Evolutionary conservation across 1,284 basidiomycete genomes (phyloP).

Genomic region (Cutaneotrichosporon sp.): DNA sequence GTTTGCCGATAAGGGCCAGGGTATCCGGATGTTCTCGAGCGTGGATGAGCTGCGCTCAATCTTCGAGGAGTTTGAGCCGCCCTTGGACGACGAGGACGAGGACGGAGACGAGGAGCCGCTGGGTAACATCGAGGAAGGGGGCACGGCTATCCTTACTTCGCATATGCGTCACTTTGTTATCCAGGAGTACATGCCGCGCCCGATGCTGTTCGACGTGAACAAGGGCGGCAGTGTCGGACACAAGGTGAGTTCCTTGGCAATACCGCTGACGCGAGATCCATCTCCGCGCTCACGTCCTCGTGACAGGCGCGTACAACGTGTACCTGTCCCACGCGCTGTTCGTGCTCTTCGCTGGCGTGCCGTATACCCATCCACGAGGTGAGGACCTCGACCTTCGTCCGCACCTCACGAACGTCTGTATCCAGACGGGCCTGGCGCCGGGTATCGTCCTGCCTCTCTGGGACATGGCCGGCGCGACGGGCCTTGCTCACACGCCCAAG

Average conservation of each 20-base stretch:
- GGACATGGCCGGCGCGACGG: slow-evolving; percentile 67
- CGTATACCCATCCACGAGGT: slow-evolving; percentile 59
- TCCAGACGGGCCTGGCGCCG: slow-evolving; percentile 40
- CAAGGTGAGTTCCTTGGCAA: slow-evolving; percentile 60
- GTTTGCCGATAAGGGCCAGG: slow-evolving; percentile 95
- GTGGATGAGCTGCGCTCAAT: slow-evolving; percentile 72
- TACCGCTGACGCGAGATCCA: slow-evolving; percentile 64
- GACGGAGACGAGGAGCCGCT: slow-evolving; percentile 49
- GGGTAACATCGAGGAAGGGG: slow-evolving; percentile 55
- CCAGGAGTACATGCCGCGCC: slow-evolving; percentile 82
- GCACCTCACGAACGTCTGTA: slow-evolving; percentile 93
- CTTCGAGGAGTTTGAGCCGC: slow-evolving; percentile 79
- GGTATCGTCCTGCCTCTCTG: slow-evolving; percentile 67
- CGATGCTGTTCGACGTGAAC: slow-evolving; percentile 72
- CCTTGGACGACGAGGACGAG: slow-evolving; percentile 55
- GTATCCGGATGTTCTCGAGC: slow-evolving; percentile 85
- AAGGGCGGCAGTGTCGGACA: slow-evolving; percentile 55
- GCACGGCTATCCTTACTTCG: slow-evolving; percentile 72
- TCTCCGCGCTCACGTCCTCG: slow-evolving; percentile 86
- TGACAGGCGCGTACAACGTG: slow-evolving; percentile 72
- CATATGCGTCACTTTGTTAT: slow-evolving; percentile 96
- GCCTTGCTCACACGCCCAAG: slow-evolving; percentile 37
- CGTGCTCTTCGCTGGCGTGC: slow-evolving; percentile 76
- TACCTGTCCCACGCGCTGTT: slow-evolving; percentile 80
- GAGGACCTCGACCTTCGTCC: slow-evolving; percentile 62